phyloP scores from a whole-genome alignment of 1,284 basidiomycete genomes.

The Mycosarcoma maydis region DNA sequence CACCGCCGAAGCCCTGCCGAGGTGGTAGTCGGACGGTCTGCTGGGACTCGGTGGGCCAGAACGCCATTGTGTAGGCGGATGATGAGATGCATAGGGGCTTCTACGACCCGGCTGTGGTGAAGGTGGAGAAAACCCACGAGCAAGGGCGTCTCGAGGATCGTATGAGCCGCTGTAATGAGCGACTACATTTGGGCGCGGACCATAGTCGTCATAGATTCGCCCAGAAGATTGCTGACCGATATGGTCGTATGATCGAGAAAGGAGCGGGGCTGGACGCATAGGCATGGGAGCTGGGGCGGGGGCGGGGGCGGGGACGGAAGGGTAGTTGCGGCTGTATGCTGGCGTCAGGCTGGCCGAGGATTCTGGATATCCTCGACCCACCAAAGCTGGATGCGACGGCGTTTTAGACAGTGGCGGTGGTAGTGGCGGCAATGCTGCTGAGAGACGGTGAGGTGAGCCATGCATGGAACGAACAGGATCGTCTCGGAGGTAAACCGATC shows the following conservation, averaged over 20 bases:
- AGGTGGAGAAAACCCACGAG: not conserved
- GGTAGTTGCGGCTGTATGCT: constrained; percentile 10
- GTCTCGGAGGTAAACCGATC: constrained; percentile 13
- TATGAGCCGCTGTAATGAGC: constrained; percentile 14
- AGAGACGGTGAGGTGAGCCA: constrained; percentile 3
- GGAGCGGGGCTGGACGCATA: constrained; percentile 5
- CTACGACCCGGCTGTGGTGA: constrained; percentile 8
- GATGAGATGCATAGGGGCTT: not conserved
- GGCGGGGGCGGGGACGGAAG: constrained; percentile 1
- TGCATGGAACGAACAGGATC: constrained; percentile 11
- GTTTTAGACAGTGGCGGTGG: not conserved
- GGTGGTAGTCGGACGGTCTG: constrained; percentile 7
- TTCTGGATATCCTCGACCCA: not conserved
- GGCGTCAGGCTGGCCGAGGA: not conserved
- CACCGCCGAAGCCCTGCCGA: not conserved
- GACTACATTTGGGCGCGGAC: not conserved
- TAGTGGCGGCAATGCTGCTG: constrained; percentile 10
- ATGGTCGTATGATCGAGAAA: constrained; percentile 11
- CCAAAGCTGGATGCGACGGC: constrained; percentile 1
- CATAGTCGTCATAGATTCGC: constrained; percentile 17
- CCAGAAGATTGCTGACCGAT: not conserved
- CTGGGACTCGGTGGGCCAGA: constrained; percentile 20
- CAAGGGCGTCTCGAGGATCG: constrained; percentile 11
- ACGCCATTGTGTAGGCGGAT: constrained; percentile 12
- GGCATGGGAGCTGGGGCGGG: constrained; percentile 8